A percentile compares a stretch with the other conserved stretches of the same genome.
phyloP scores from a whole-genome alignment of 192 early-diverging fungal genomes.

The Phycomyces nitens region DNA sequence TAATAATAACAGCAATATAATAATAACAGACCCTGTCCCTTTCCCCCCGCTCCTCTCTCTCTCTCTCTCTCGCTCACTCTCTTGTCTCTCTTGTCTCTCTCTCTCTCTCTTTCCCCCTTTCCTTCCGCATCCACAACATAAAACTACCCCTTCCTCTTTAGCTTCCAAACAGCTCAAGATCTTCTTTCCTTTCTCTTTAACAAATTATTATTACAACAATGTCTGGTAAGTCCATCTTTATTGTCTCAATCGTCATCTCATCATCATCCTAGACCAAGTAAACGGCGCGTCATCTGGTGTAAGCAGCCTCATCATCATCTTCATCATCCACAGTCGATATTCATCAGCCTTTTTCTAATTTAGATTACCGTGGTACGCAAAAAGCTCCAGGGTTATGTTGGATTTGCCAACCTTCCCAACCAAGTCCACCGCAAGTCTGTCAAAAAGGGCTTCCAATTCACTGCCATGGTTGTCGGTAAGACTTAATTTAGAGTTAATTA shows the following conservation, averaged over 20 bases:
- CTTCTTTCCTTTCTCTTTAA: constrained; percentile 8
- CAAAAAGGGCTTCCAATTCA: constrained; percentile 94
- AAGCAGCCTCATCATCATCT: background rate
- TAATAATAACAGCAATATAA: too few relatives aligned
- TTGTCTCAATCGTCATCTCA: background rate
- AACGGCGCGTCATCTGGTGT: constrained; percentile 17
- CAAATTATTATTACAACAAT: background rate
- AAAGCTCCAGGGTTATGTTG: constrained; percentile 83
- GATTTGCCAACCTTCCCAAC: constrained; percentile 92
- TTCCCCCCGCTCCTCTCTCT: too few relatives aligned
- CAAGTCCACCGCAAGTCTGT: constrained; percentile 93
- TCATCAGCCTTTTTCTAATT: background rate
- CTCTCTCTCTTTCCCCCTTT: too few relatives aligned
- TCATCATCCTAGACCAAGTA: constrained; percentile 6
- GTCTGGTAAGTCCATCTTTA: background rate
- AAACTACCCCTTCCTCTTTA: background rate
- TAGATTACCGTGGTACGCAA: constrained; percentile 41
- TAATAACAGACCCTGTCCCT: too few relatives aligned
- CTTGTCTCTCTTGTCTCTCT: too few relatives aligned
- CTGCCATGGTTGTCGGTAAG: constrained; percentile 91
- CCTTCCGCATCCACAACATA: too few relatives aligned
- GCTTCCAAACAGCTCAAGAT: background rate
- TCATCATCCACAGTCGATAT: background rate
- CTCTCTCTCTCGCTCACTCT: too few relatives aligned
- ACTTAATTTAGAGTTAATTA: constrained; percentile 6